phyloP scores from a whole-genome alignment of 2,329 filamentous ascomycete species.

The Orbilia javanica region DNA sequence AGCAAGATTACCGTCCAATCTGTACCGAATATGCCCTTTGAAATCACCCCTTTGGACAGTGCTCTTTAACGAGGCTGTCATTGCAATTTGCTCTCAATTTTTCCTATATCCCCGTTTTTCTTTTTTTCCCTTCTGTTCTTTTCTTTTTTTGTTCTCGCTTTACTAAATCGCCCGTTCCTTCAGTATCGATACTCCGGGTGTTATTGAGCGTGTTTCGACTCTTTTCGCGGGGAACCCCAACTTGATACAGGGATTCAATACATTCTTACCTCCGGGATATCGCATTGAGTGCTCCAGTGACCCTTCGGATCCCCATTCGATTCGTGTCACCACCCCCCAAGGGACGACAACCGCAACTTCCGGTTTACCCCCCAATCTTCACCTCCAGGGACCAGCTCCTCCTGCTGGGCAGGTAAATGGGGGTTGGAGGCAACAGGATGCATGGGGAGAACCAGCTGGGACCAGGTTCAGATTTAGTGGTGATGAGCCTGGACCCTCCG shows the following conservation, averaged over 20 bases:
- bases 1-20: slow-evolving; percentile 18
- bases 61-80: not conserved
- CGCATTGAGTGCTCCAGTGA: slow-evolving; percentile 81
- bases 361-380: slow-evolving; percentile 61
- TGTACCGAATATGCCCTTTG: slow-evolving; percentile 32
- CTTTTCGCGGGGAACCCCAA: slow-evolving; percentile 96
- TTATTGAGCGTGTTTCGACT: slow-evolving; percentile 95
- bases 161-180: slow-evolving; percentile 13
- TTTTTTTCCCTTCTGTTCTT: not conserved
- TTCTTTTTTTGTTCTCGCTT: slow-evolving; percentile 7
- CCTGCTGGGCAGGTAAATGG: slow-evolving; percentile 38
- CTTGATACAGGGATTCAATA: slow-evolving; percentile 97
- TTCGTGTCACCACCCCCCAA: slow-evolving; percentile 95
- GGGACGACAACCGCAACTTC: slow-evolving; percentile 71
- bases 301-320: slow-evolving; percentile 66
- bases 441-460: slow-evolving; percentile 39
- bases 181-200: slow-evolving; percentile 93
- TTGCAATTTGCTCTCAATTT: not conserved
- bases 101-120: no score
- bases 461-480: slow-evolving; percentile 42
- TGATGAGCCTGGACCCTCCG: slow-evolving; percentile 59
- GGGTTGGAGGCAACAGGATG: slow-evolving; percentile 36
- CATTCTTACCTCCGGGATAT: slow-evolving; percentile 94
- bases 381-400: slow-evolving; percentile 55
- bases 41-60: not conserved